phyloP scores from a whole-genome alignment of 1,139 yeast genomes.

The Pneumocystis oryctolagi region DNA sequence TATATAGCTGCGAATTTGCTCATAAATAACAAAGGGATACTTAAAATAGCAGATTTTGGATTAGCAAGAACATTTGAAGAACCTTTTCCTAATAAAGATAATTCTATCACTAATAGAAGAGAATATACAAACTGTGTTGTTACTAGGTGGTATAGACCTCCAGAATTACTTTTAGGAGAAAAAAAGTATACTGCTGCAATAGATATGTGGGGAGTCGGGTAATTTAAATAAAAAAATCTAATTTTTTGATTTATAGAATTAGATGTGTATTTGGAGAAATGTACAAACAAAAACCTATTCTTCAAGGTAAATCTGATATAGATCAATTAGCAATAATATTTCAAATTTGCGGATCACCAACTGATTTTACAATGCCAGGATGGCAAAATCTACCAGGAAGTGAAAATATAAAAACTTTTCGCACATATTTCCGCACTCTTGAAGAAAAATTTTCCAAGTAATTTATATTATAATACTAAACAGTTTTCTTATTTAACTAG shows the following conservation, averaged over 20 bases:
- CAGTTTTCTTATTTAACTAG: conserved; percentile 6
- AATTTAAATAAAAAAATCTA: neutral
- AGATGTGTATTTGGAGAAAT: conserved; percentile 81
- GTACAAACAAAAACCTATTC: conserved; percentile 63
- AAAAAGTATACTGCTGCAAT: conserved; percentile 90
- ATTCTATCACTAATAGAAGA: conserved; percentile 38
- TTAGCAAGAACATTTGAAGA: conserved; percentile 74
- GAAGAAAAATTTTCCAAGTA: conserved; percentile 31
- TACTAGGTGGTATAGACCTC: conserved; percentile 96
- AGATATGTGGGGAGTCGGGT: conserved; percentile 85
- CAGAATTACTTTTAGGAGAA: conserved; percentile 79
- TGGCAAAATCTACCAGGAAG: conserved; percentile 52
- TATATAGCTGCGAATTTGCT: conserved; percentile 64
- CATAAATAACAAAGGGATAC: conserved; percentile 57
- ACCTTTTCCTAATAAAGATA: conserved; percentile 48
- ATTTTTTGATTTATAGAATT: neutral
- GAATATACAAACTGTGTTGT: conserved; percentile 89
- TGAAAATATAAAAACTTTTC: conserved; percentile 22
- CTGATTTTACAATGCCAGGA: conserved; percentile 47
- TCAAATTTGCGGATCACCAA: conserved; percentile 69
- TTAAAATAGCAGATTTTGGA: conserved; percentile 90
- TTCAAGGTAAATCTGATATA: conserved; percentile 75
- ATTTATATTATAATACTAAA: conserved; percentile 19
- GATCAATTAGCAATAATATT: conserved; percentile 81
- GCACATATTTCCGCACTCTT: conserved; percentile 39